These are phyloP conservation scores for Prosopis cineraria DNA, from an alignment of 306 rosid species.

Conservation along the genomic window DNA sequence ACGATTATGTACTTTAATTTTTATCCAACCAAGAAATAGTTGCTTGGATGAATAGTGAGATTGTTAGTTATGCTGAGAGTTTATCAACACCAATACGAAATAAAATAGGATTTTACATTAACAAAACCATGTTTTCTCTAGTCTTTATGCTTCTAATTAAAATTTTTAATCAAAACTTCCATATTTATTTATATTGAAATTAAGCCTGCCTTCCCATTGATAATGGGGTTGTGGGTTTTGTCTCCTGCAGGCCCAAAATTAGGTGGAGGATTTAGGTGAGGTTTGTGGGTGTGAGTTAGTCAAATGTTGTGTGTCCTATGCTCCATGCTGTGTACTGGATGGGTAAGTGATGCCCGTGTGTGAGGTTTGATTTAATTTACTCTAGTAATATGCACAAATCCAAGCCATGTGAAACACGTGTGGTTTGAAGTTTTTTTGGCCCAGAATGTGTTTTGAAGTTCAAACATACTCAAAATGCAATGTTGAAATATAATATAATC, in stretches of 20 bases:
- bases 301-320: no score
- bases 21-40: neutral
- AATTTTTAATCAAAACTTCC: neutral
- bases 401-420: neutral
- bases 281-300: no score
- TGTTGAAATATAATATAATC: neutral
- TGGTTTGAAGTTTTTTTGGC: no score
- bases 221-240: no score
- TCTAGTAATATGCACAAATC: neutral
- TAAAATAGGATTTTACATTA: neutral
- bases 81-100: neutral
- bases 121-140: neutral
- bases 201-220: no score
- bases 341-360: no score
- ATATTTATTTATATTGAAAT: neutral
- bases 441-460: neutral
- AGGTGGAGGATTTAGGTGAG: no score
- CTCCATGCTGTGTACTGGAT: no score
- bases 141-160: neutral
- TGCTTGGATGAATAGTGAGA: no score
- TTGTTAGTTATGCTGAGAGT: neutral
- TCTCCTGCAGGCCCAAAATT: no score
- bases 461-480: neutral
- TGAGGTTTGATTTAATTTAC: neutral
- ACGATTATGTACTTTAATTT: neutral